Evolutionary conservation across 148 eudicot species (phyloP).

Genomic region (Vaccinium corymbosum): DNA sequence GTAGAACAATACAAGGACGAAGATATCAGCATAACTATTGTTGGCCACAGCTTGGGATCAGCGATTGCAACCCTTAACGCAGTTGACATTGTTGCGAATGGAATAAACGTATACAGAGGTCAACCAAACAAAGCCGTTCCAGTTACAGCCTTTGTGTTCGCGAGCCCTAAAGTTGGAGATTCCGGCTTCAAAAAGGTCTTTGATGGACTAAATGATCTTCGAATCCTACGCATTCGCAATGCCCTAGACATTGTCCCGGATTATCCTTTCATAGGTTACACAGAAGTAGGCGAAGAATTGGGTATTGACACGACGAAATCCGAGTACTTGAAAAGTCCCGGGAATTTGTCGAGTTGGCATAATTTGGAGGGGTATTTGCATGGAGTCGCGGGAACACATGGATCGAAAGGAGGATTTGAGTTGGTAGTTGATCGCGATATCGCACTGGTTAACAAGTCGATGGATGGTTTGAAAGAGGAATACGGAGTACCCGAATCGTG

Average conservation of each 20-base stretch:
- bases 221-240: conserved; percentile 32
- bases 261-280: conserved; percentile 48
- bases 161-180: conserved; percentile 60
- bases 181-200: conserved; percentile 30
- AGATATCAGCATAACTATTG: conserved; percentile 52
- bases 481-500: conserved; percentile 44
- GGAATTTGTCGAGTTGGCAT: conserved; percentile 50
- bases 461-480: conserved; percentile 49
- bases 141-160: conserved; percentile 54
- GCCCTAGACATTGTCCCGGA: conserved; percentile 42
- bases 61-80: conserved; percentile 51
- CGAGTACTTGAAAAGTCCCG: conserved; percentile 44
- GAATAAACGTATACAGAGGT: conserved; percentile 29
- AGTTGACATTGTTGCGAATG: conserved; percentile 49
- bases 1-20: conserved; percentile 46
- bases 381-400: conserved; percentile 60
- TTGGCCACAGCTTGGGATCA: conserved; percentile 62
- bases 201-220: conserved; percentile 25
- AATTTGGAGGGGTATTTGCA: conserved; percentile 65
- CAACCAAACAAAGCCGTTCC: conserved; percentile 30
- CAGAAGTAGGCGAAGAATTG: conserved; percentile 48
- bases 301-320: conserved; percentile 47
- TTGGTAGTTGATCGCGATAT: conserved; percentile 52
- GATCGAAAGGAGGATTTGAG: conserved; percentile 38
- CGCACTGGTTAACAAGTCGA: conserved; percentile 43